phyloP scores from a whole-genome alignment of 2,329 filamentous ascomycete genomes.

The Ophiocordyceps camponoti-saundersi region DNA sequence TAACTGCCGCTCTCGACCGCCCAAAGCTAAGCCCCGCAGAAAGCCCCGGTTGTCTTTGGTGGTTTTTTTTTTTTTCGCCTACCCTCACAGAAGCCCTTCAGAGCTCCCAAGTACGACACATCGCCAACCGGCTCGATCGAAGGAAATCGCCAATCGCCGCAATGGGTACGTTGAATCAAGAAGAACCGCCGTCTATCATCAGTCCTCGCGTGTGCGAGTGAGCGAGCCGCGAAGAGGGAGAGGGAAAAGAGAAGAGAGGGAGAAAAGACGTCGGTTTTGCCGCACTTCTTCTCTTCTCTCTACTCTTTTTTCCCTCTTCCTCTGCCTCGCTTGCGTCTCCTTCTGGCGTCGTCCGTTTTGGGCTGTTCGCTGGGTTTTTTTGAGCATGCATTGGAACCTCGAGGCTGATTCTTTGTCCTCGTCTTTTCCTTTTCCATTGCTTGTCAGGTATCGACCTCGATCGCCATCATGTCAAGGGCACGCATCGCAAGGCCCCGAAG shows the following conservation, averaged over 20 bases:
- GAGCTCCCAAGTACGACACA: conserved; percentile 13
- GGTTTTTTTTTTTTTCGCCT: background rate
- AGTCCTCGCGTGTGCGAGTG: conserved; percentile 34
- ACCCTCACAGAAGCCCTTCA: background rate
- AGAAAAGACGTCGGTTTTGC: background rate
- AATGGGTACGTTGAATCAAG: conserved; percentile 39
- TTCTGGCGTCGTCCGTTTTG: background rate
- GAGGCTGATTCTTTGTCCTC: conserved; percentile 40
- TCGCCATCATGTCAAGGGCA: conserved; percentile 50
- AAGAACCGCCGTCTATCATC: conserved; percentile 8
- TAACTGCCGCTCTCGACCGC: conserved; percentile 30
- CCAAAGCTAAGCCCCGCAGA: conserved; percentile 4
- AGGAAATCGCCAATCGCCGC: conserved; percentile 26
- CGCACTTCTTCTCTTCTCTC: background rate
- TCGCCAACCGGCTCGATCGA: conserved; percentile 19
- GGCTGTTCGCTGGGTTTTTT: conserved; percentile 11
- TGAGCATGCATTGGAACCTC: conserved; percentile 42
- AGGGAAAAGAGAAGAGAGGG: too few species aligned
- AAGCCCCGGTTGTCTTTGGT: conserved; percentile 13
- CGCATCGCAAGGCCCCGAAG: conserved; percentile 89
- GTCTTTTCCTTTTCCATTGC: conserved; percentile 19
- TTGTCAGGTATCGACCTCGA: conserved; percentile 52
- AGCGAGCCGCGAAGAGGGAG: conserved; percentile 6
- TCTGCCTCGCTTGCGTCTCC: conserved; percentile 1
- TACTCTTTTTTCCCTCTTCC: too few species aligned